Base-by-base conservation (phyloP, 1,139 yeast genomes). In the Candida neerlandica region DNA sequence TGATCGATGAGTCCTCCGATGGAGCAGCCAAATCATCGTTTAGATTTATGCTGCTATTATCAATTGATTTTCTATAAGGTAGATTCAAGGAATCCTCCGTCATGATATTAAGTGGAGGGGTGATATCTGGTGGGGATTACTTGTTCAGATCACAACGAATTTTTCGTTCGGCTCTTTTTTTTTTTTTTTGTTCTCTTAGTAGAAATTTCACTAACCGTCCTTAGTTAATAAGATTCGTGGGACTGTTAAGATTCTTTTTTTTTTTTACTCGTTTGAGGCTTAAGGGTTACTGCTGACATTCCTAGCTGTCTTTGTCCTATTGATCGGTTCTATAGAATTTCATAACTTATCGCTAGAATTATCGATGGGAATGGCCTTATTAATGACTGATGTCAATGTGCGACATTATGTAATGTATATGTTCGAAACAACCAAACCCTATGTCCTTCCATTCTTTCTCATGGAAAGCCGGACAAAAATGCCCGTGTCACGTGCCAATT, bases 21-120 rank as follows among this genome's bases (percentile, higher is more conserved):
- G 56, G 69, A 43, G 53, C 57, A n/a, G 64, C 71, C 47, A 74
- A 61, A 53, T 73, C 78, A 53, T 74, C 78, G 55, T 74, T 72
- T 48, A 74, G 61, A 52, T 67, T 66, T 42, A 67, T 64, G 41
- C 66, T 69, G 5, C 51, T 54, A 35, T 62, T 70, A 44, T 70
- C 74, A 18, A 64, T 53, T 18, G 77, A 72, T 12, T 57, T 46
- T 40, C 71, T 59, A 43, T 49, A 50, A 37, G 50, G 47, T 43
- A 54, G 56, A 46, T 49, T 47, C 41, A 54, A 47, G n/a, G 61
- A 47, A 45, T 50, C 58, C 38, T 52, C 57, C 33, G 51, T 48
- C 56, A 52, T 50, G 27, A 5, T 38, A 23, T 29, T 7, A 6
- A 12, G 41, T 32, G 43, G 34, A 23, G 34, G 21, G 38, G 38